A percentile compares a stretch with the other conserved stretches of the same genome.
Conservation (phyloP, 2,329 filamentous ascomycete species). For the Cyanodermella asteris region DNA sequence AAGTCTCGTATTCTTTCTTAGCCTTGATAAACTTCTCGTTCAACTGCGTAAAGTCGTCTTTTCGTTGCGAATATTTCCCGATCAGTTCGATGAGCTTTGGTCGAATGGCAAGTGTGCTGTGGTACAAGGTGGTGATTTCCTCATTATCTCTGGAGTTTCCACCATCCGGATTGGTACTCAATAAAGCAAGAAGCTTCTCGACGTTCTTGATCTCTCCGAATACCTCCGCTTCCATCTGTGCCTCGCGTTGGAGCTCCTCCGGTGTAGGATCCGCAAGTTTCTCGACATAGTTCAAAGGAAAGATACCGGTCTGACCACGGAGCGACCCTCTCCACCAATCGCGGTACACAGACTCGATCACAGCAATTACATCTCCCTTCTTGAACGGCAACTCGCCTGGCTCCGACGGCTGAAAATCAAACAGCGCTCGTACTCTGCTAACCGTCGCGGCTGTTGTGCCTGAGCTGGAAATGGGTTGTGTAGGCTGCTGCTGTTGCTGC, state of each 20-base stretch:
- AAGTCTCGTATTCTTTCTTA: conserved; percentile 78
- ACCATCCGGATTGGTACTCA: conserved; percentile 69
- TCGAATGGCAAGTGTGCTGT: conserved; percentile 79
- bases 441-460: conserved; percentile 93
- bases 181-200: conserved; percentile 61
- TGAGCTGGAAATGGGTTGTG: conserved; percentile 42
- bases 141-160: conserved; percentile 81
- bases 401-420: conserved; percentile 86
- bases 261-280: conserved; percentile 86
- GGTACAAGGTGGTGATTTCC: conserved; percentile 78
- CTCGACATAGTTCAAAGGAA: conserved; percentile 95
- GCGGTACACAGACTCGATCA: conserved; percentile 93
- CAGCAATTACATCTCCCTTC: conserved; percentile 91
- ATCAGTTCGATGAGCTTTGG: conserved; percentile 96
- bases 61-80: conserved; percentile 98
- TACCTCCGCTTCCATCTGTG: conserved; percentile 75
- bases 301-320: conserved; percentile 87
- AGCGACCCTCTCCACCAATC: conserved; percentile 98
- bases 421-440: conserved; percentile 77
- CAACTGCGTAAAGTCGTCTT: conserved; percentile 94
- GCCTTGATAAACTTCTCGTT: conserved; percentile 99
- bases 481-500: conserved; percentile 21
- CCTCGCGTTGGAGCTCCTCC: conserved; percentile 84
- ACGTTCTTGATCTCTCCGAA: conserved; percentile 60
- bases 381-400: conserved; percentile 87